Evolutionary conservation across 208 protist species (phyloP), one percentile per base, ranked within the genome.

Genomic region (Leishmania guyanensis): DNA sequence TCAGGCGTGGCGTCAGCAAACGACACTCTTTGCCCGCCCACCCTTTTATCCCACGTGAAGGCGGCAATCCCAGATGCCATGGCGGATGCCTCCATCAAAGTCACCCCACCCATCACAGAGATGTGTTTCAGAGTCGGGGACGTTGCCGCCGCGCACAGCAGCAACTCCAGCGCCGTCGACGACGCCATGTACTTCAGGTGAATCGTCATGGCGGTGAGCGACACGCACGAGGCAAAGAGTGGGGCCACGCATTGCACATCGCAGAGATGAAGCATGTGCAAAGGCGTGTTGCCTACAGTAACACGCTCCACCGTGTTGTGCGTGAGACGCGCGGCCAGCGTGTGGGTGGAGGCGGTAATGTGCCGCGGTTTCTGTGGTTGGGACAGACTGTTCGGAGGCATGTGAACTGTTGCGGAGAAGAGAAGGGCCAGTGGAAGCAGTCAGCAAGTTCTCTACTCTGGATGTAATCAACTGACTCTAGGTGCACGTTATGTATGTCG

Each of bases 271-370:
- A 95, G 81, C 0, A 87, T 81, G 81, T 90, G 84, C 50, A 91
- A 77, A 5, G 88, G 82, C 0, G 84, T 90, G 83, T 91, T 89
- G 56, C 91, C 91, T 17, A 95, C 51, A 4, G 85, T 91, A 8
- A 92, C 56, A 43, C 84, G 83, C 3, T 85, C 84, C 22, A 82
- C 86, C 4, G 85, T 90, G 75, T 91, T 90, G 60, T 58, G 76
- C 39, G 50, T 33, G 29, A 87, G 84, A 4, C 79, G 84, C 5
- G 54, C 74, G n/a, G 74, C 84, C 43, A 81, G 68, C 36, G 81
- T 70, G 29, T 83, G 79, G 5, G 73, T 79, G 54, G 79, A 68
- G 26, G 79, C 65, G 8, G 79, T 58, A 6, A 81, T 77, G 71
- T 80, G 46, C 20, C 70, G 72, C 33, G 68, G 64, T 53, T 53